These are phyloP conservation scores for Boletellus deceptivus DNA, from an alignment of 1,284 basidiomycete genomes.

Conservation along the genomic window DNA sequence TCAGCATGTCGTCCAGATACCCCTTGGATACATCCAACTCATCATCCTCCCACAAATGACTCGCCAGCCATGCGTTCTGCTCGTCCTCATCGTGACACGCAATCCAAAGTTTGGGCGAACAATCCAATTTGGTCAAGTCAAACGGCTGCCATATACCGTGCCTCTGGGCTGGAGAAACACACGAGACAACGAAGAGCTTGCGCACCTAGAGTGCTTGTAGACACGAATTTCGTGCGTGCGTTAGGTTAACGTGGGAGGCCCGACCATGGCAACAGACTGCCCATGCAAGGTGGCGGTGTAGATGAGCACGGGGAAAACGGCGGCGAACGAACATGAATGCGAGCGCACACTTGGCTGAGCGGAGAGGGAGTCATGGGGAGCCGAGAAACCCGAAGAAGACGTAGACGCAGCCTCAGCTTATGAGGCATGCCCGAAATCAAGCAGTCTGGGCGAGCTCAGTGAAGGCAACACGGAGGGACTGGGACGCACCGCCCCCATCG, in stretches of 20 bases:
- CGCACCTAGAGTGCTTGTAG: constrained; percentile 84
- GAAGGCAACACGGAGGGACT: too few species aligned
- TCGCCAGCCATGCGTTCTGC: constrained; percentile 84
- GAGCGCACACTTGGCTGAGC: constrained; percentile 86
- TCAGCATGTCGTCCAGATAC: constrained; percentile 64
- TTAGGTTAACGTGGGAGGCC: constrained; percentile 39
- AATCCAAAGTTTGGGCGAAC: constrained; percentile 88
- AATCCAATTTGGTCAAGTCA: constrained; percentile 93
- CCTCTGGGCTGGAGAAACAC: too few species aligned
- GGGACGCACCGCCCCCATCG: constrained; percentile 78
- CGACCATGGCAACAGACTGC: constrained; percentile 87
- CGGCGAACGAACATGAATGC: constrained; percentile 67
- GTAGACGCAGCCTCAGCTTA: constrained; percentile 85
- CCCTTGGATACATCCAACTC: constrained; percentile 84
- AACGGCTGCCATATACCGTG: constrained; percentile 50
- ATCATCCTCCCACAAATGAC: constrained; percentile 94
- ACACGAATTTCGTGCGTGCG: constrained; percentile 82
- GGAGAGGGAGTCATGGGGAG: constrained; percentile 78
- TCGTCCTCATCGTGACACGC: constrained; percentile 91
- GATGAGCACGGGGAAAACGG: neutral
- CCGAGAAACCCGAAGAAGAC: constrained; percentile 95
- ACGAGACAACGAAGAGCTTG: too few species aligned
- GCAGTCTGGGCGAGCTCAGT: constrained; percentile 49
- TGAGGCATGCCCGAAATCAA: constrained; percentile 93
- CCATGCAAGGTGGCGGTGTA: constrained; percentile 50